Base-by-base conservation (phyloP, 768 basidiomycete genomes). In the Wakefieldia striispora region DNA sequence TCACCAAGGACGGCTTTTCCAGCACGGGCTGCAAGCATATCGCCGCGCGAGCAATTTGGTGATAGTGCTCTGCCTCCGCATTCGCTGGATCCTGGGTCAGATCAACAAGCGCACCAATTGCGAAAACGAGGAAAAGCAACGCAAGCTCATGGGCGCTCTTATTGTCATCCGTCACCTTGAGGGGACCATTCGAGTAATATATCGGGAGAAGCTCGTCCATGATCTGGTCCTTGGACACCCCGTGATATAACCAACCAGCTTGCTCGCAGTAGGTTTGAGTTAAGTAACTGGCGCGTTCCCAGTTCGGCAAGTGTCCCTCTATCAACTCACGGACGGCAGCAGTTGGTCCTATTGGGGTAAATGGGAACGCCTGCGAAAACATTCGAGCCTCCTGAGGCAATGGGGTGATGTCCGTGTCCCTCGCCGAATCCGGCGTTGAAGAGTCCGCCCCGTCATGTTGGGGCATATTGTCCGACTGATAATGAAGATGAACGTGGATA, bases 1-100 rank as follows among this genome's bases (percentile, higher is more conserved):
- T 87, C 20, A 81, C 80, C 38, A 86, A 64, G 0, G 81, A 80
- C 10, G 87, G 87, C 55, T 84, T 83, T 67, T 87, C 86, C 36
- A 88, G 66, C 20, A 89, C 79, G 0, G 86, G 75, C 56, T 84
- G 83, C 12, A 87, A 68, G 39, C 78, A 75, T n/a, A 90, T 66
- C 2, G 86, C 83, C 1, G 82, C 83, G 14, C 78, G 70, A 0
- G 84, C 75, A 20, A 88, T 72, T 53, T 87, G 84, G 42, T 85
- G 78, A 46, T 75, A 86, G 51, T 85, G 84, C 51, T 85, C 83
- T 13, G 76, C 84, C 21, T 81, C 73, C 3, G 53, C 46, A 37
- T 65, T 69, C 17, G 29, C 55, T 1, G 70, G 60, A 1, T 60
- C 59, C 44, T 70, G 62, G 13, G 47, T 29, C 14, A 72, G 56